Conservation (phyloP, 352 stramenopile species). For the Pilasporangium apinafurcum region DNA sequence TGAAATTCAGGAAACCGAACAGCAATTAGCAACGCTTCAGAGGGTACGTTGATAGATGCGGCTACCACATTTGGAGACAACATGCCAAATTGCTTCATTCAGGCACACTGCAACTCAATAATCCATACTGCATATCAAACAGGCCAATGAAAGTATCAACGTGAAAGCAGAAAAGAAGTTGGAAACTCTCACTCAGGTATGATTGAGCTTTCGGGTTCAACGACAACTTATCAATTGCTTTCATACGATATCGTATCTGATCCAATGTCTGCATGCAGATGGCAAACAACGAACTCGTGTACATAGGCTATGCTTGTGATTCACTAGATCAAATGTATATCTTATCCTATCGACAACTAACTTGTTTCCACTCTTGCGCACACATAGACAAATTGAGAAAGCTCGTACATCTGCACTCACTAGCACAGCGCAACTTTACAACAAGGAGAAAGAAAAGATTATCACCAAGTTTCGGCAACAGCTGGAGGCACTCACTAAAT, state of each 20-base stretch:
- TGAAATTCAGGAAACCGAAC: conserved; percentile 14
- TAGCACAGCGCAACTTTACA: conserved; percentile 12
- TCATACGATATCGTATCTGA: not conserved
- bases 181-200: conserved; percentile 12
- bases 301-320: conserved; percentile 1
- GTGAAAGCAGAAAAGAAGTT: conserved; percentile 16
- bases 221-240: not conserved
- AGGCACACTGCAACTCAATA: too few species aligned
- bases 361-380: too few species aligned
- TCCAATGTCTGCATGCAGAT: conserved; percentile 7
- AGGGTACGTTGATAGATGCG: too few species aligned
- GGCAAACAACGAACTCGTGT: conserved; percentile 15
- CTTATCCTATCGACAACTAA: too few species aligned
- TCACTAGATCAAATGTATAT: not conserved
- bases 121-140: conserved; percentile 3
- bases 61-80: too few species aligned
- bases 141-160: conserved; percentile 21
- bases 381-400: conserved; percentile 16
- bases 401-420: conserved; percentile 7
- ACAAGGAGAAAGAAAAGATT: conserved; percentile 22
- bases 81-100: too few species aligned
- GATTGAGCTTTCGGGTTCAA: not conserved
- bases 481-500: conserved; percentile 5
- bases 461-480: conserved; percentile 12
- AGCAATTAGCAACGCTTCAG: conserved; percentile 15